Base-by-base conservation (phyloP, 768 basidiomycete genomes). In the Pulveroboletus sp. region DNA sequence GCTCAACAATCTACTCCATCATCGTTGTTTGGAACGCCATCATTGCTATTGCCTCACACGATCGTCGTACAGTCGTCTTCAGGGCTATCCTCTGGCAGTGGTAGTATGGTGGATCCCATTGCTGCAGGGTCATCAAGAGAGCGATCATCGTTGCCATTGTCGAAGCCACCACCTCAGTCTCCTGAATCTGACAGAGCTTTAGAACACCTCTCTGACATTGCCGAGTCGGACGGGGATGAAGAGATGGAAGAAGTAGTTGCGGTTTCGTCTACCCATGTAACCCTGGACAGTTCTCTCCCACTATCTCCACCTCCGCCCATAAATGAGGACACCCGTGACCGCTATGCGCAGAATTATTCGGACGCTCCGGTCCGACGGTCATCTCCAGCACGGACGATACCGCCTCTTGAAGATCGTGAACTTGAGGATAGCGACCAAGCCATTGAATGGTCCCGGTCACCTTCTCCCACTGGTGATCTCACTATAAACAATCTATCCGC, bases 391-490 rank as follows among this genome's bases (percentile, higher is more conserved):
- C n/a, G 50, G 38, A 39, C 40, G 52, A 40, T 27, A 7, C 34
- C 45, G 6, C 17, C 46, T 27, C 32, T 42, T 8, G 43, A n/a
- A 24, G 40, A 42, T 19, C 47, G 7, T 8, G 45, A 19, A 35
- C 38, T 23, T 12, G 60, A 49, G 12, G 59, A 57, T 5, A 57
- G 57, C 7, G 70, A 62, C 24, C 60, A 59, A 31, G 50, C 39
- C 23, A 58, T 59, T 25, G 67, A 63, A 29, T 73, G 72, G 77
- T 71, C 74, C 21, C 64, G 71, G 25, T 64, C 75, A 21, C 64
- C 71, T 32, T 73, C 72, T 19, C 69, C 73, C 14, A 14, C 29
- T 6, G 47, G 27, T 33, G 57, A 34, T 14, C 39, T 12, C 16
- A 40, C 44, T 13, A 43, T 27, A 4, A 49, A 49, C 2, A 57